Percentiles rank a stretch among this genome's conserved stretches.
phyloP scores from a whole-genome alignment of 2,329 filamentous ascomycete species.

The Emmonsiellopsis sp. region DNA sequence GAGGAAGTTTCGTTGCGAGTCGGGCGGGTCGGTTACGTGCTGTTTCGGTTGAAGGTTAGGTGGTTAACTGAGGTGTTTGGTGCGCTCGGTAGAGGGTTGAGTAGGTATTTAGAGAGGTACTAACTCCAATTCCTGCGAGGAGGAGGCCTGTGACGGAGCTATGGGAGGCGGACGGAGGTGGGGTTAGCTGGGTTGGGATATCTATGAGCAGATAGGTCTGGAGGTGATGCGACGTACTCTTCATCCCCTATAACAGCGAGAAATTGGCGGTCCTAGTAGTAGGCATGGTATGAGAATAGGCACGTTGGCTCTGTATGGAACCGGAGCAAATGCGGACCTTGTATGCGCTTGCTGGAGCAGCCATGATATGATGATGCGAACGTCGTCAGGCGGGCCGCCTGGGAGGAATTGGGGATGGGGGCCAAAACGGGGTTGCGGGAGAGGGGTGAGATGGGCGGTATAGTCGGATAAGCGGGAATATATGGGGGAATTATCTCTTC shows the following conservation, averaged over 20 bases:
- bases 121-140: constrained; percentile 87
- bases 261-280: constrained; percentile 71
- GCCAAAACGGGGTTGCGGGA: neutral
- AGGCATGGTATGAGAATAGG: constrained; percentile 5
- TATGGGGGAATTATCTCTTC: neutral
- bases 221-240: constrained; percentile 36
- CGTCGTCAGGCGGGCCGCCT: neutral
- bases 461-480: neutral
- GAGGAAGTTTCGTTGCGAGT: constrained; percentile 94
- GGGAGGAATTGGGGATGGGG: neutral
- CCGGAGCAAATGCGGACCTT: constrained; percentile 32
- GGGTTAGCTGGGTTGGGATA: neutral
- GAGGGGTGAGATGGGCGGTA: neutral
- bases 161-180: constrained; percentile 3
- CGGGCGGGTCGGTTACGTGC: constrained; percentile 85
- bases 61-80: neutral
- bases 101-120: constrained; percentile 19
- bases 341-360: constrained; percentile 50
- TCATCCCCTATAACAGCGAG: constrained; percentile 97
- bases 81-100: neutral
- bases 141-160: constrained; percentile 95
- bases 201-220: too few relatives aligned
- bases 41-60: constrained; percentile 28
- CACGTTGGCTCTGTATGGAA: neutral
- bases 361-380: constrained; percentile 39